A percentile compares a stretch with the other conserved stretches of the same genome.
These are phyloP conservation scores for Tagetes erecta DNA, from an alignment of 129 eudicot genomes.

Conservation along the genomic window DNA sequence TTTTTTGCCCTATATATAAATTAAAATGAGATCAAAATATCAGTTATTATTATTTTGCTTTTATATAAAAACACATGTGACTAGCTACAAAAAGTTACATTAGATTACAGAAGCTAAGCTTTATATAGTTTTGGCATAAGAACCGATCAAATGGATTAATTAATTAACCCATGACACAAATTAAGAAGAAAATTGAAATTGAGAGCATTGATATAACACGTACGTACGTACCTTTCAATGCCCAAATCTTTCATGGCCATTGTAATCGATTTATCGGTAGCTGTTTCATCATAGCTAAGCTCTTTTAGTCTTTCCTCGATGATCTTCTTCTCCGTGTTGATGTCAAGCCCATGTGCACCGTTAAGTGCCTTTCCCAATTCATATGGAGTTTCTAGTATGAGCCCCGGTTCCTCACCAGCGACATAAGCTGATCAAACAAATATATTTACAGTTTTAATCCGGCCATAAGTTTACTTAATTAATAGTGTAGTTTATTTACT, in stretches of 20 bases:
- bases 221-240: constrained; percentile 51
- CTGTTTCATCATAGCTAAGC: constrained; percentile 25
- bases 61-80: too few relatives aligned
- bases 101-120: too few relatives aligned
- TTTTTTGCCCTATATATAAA: constrained; percentile 33
- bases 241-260: constrained; percentile 56
- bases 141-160: too few relatives aligned
- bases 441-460: neutral
- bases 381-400: constrained; percentile 47
- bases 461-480: too few relatives aligned
- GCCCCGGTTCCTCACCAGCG: constrained; percentile 48
- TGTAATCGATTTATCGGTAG: constrained; percentile 38
- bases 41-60: too few relatives aligned
- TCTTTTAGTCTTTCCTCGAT: constrained; percentile 42
- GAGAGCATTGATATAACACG: too few relatives aligned
- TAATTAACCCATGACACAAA: too few relatives aligned
- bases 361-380: constrained; percentile 50
- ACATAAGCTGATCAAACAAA: constrained; percentile 47
- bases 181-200: too few relatives aligned
- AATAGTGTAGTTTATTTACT: too few relatives aligned
- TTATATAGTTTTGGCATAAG: too few relatives aligned
- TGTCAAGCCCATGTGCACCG: constrained; percentile 43
- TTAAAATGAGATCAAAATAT: neutral
- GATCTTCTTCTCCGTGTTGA: constrained; percentile 43
- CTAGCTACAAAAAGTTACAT: too few relatives aligned